Conservation (phyloP, 768 basidiomycete species). For the Naganishia antarctica region DNA sequence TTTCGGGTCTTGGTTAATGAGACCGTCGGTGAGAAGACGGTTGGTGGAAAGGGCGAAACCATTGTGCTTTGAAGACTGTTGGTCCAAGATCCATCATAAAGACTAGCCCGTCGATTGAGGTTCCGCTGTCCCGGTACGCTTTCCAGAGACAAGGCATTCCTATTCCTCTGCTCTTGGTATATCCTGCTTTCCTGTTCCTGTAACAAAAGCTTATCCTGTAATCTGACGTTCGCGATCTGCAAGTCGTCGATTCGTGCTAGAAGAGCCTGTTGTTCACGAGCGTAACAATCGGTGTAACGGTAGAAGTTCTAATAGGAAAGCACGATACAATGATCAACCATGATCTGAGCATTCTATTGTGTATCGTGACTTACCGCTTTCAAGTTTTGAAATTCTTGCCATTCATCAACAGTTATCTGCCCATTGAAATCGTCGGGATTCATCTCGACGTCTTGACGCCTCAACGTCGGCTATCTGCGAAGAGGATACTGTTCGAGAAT, state of each 20-base stretch:
- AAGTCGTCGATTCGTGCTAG: conserved; percentile 12
- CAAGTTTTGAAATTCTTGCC: conserved; percentile 16
- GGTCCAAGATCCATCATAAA: conserved; percentile 15
- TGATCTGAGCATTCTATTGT: too few relatives aligned
- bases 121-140: neutral
- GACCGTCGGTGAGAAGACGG: conserved; percentile 8
- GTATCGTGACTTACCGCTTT: conserved; percentile 13
- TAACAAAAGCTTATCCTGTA: conserved; percentile 20
- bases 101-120: conserved; percentile 6
- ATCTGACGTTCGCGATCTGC: conserved; percentile 6
- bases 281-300: conserved; percentile 9
- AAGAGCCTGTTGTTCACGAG: conserved; percentile 14
- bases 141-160: too few relatives aligned
- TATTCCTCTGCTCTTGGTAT: neutral
- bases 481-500: too few relatives aligned
- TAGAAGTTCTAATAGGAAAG: conserved; percentile 1
- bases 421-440: neutral
- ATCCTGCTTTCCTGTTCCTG: neutral
- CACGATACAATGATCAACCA: neutral
- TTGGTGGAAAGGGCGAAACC: conserved; percentile 13
- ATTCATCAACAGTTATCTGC: conserved; percentile 9
- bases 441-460: too few relatives aligned
- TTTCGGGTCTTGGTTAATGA: conserved; percentile 2
- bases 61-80: conserved; percentile 15
- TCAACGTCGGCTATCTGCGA: too few relatives aligned